Evolutionary conservation across 352 stramenopile genomes (phyloP), one percentile per base, ranked within the genome.

Genomic region (Thalassiosira exigua): DNA sequence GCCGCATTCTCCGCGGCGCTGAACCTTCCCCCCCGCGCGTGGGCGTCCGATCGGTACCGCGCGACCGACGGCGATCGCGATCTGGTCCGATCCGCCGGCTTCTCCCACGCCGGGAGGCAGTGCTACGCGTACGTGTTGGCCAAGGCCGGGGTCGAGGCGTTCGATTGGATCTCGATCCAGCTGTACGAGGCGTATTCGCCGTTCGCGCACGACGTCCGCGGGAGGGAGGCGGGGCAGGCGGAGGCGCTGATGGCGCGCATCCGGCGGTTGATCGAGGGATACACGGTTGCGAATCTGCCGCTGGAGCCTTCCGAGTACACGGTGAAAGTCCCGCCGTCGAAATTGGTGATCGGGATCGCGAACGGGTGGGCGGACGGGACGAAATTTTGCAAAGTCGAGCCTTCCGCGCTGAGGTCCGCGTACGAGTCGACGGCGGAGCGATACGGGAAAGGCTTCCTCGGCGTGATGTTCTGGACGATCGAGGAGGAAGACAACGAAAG

Each of bases 181-280:
- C 79, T 94, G n/a, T 94, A 93, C 69, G 89, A 94, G 67, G 82
- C 77, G 44, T 92, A 90, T 64, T 90, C 85, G 44, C 64, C 77
- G 12, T 87, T 85, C 44, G 67, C 78, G 17, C 77, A 92, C 73
- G 76, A 82, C 27, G 75, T 87, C 5, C 58, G 60, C 61, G 24
- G 74, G 27, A 39, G 59, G 33, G 46, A 77, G 22, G 27, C 81
- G n/a, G 33, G 56, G 30, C 79, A 69, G 11, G 56, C 71, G 12
- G 60, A 73, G 30, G 86, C 87, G 51, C 42, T 92, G 11, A 73
- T 72, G 33, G 42, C 42, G n/a, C 84, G 86, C 48, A 54, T 90
- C 0, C 48, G 75, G 22, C 17, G 75, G 44, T 61, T 87, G 1
- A 42, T 65, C 14, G 32, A 57, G 14, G 66, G 66, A 24, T 82